Conservation (phyloP, 495 filamentous ascomycete genomes). For the Lepraria neglecta region DNA sequence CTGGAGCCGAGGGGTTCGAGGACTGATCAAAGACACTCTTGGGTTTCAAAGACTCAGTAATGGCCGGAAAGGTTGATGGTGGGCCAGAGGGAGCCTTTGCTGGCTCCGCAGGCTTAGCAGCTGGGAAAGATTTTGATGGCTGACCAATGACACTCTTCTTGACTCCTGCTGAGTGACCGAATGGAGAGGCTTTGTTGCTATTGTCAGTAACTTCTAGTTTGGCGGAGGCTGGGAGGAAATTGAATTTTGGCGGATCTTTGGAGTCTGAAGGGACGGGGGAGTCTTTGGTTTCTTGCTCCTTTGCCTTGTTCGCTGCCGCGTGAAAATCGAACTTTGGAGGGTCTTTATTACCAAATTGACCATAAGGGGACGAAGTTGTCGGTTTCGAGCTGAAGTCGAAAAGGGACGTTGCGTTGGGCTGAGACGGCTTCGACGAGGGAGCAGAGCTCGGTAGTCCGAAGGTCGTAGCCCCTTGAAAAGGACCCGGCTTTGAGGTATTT, state of each 20-base stretch:
- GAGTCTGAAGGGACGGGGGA: not conserved
- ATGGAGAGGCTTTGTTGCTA: not conserved
- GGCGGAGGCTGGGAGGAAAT: constrained; percentile 2
- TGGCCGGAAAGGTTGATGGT: not conserved
- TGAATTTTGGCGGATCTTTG: constrained; percentile 14
- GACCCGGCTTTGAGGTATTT: not conserved
- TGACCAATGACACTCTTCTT: constrained; percentile 6
- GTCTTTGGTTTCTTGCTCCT: not conserved
- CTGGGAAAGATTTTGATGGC: constrained; percentile 1
- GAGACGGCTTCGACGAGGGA: not conserved
- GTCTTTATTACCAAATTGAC: not conserved
- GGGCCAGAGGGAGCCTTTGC: not conserved
- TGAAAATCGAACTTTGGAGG: not conserved
- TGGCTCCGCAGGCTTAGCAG: not conserved
- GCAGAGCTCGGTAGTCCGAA: constrained; percentile 11
- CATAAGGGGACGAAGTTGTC: not conserved
- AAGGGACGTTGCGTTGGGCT: not conserved
- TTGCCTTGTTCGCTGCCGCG: not conserved
- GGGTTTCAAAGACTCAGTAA: not conserved
- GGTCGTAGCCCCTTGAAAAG: constrained; percentile 4
- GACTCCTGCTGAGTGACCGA: not conserved
- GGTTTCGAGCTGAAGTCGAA: constrained; percentile 6
- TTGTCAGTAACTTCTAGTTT: not conserved
- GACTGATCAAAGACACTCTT: constrained; percentile 3
- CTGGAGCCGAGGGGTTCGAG: not conserved